Evolutionary conservation across 495 filamentous ascomycete species (phyloP).

Genomic region (Talaromyces thailandensis): DNA sequence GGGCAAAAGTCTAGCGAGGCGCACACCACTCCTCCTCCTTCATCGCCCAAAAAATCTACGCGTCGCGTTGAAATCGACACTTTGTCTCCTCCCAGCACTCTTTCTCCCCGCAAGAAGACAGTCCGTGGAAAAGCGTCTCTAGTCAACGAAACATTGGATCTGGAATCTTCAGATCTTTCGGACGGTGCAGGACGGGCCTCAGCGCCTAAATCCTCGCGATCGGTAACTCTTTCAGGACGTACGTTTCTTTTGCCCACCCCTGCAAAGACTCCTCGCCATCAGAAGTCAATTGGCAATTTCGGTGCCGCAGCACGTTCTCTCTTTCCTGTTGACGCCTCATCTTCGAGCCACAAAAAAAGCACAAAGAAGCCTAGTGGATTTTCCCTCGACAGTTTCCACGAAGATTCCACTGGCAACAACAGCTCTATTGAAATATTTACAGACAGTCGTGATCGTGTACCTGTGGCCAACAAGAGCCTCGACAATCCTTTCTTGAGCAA

Average conservation of each 20-base stretch:
- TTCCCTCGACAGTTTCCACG: constrained; percentile 60
- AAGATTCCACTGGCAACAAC: constrained; percentile 34
- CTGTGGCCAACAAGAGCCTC: constrained; percentile 51
- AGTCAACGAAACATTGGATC: constrained; percentile 2
- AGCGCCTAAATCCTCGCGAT: constrained; percentile 10
- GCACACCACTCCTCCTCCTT: constrained; percentile 30
- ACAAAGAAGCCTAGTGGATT: constrained; percentile 50
- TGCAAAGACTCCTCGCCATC: constrained; percentile 77
- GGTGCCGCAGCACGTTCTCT: constrained; percentile 64
- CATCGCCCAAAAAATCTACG: constrained; percentile 14
- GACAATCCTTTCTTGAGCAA: constrained; percentile 71
- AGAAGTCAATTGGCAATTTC: constrained; percentile 49
- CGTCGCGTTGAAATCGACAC: constrained; percentile 1
- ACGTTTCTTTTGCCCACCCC: constrained; percentile 70
- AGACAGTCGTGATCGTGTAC: constrained; percentile 79
- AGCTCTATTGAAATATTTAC: constrained; percentile 74
- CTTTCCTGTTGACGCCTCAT: constrained; percentile 46
- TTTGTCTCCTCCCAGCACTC: constrained; percentile 6
- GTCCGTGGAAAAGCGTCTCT: constrained; percentile 6
- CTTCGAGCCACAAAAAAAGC: constrained; percentile 38
- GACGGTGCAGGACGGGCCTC: constrained; percentile 11
- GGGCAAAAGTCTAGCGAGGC: constrained; percentile 24
- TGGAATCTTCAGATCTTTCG: constrained; percentile 15
- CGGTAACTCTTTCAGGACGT: constrained; percentile 17
- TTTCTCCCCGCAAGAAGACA: constrained; percentile 45